These are phyloP conservation scores for Fusarium multiceps DNA, from an alignment of 2,329 filamentous ascomycete genomes.

Conservation along the genomic window DNA sequence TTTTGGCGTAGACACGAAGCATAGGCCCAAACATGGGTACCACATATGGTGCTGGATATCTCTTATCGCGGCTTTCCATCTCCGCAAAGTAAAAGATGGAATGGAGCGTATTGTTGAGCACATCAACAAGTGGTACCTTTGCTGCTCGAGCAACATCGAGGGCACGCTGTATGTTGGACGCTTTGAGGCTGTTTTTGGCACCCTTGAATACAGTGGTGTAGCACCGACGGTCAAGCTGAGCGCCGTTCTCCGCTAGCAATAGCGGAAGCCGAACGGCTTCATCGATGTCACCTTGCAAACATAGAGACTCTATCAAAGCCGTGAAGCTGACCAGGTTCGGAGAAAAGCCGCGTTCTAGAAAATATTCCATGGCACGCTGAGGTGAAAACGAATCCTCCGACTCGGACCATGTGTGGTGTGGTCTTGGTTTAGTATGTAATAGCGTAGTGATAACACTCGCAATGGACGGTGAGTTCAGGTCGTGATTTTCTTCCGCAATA, in stretches of 20 bases:
- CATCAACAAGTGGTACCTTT: slow-evolving; percentile 52
- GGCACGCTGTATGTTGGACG: slow-evolving; percentile 59
- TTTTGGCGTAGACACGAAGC: slow-evolving; percentile 61
- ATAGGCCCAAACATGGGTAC: slow-evolving; percentile 59
- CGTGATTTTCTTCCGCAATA: slow-evolving; percentile 53
- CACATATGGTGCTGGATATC: slow-evolving; percentile 48
- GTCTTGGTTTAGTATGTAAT: slow-evolving; percentile 54
- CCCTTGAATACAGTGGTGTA: slow-evolving; percentile 78
- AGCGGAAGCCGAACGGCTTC: slow-evolving; percentile 52
- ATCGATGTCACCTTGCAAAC: slow-evolving; percentile 59
- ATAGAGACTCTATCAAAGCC: slow-evolving; percentile 76
- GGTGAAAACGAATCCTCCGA: slow-evolving; percentile 45
- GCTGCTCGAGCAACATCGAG: slow-evolving; percentile 61
- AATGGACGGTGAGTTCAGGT: slow-evolving; percentile 60
- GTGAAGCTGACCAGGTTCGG: slow-evolving; percentile 74
- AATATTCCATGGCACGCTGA: slow-evolving; percentile 49
- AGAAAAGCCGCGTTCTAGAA: slow-evolving; percentile 70
- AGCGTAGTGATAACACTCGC: slow-evolving; percentile 69
- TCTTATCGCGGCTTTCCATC: slow-evolving; percentile 52
- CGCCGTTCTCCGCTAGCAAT: slow-evolving; percentile 54
- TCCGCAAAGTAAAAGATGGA: slow-evolving; percentile 59
- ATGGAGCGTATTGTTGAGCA: slow-evolving; percentile 59
- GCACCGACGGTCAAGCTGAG: slow-evolving; percentile 73
- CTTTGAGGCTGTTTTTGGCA: slow-evolving; percentile 69
- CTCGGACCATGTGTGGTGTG: slow-evolving; percentile 31